These are phyloP conservation scores for Arachis hypogaea DNA, from an alignment of 306 rosid genomes.

Conservation along the genomic window DNA sequence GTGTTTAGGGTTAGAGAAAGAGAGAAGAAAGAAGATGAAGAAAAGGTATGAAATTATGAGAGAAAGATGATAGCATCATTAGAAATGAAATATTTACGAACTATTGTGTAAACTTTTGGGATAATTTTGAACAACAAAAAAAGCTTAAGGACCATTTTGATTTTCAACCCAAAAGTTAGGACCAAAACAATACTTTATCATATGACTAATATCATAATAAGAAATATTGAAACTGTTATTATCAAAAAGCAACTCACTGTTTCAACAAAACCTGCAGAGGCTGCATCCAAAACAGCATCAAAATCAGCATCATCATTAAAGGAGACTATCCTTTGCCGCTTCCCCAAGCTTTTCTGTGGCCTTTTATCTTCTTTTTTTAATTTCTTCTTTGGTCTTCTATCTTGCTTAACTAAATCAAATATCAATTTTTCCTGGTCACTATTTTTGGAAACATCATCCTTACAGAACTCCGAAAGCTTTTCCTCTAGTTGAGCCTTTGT, in stretches of 20 bases:
- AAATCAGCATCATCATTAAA: constrained; percentile 82
- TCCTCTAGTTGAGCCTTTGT: constrained; percentile 69
- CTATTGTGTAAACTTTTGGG: too few relatives aligned
- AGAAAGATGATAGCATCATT: too few relatives aligned
- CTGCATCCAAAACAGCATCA: constrained; percentile 91
- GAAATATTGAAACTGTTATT: constrained; percentile 1
- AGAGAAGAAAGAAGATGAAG: too few relatives aligned
- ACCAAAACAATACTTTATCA: background rate
- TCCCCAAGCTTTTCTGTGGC: constrained; percentile 41
- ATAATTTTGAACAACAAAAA: too few relatives aligned
- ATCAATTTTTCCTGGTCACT: constrained; percentile 42
- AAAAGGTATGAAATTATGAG: too few relatives aligned
- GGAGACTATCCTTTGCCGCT: constrained; percentile 67
- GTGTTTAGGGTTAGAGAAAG: too few relatives aligned
- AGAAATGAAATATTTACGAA: too few relatives aligned
- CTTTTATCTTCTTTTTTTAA: constrained; percentile 52
- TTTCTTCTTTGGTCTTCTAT: constrained; percentile 66
- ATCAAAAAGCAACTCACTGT: constrained; percentile 65
- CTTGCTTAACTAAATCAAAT: constrained; percentile 69
- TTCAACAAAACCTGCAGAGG: constrained; percentile 90
- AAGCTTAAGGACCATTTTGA: too few relatives aligned
- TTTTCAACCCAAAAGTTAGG: too few relatives aligned
- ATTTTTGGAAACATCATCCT: constrained; percentile 43
- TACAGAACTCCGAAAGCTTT: constrained; percentile 57
- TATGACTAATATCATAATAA: background rate